Evolutionary conservation across 768 basidiomycete genomes (phyloP).

Genomic region (Macrolepiota fuliginosa): DNA sequence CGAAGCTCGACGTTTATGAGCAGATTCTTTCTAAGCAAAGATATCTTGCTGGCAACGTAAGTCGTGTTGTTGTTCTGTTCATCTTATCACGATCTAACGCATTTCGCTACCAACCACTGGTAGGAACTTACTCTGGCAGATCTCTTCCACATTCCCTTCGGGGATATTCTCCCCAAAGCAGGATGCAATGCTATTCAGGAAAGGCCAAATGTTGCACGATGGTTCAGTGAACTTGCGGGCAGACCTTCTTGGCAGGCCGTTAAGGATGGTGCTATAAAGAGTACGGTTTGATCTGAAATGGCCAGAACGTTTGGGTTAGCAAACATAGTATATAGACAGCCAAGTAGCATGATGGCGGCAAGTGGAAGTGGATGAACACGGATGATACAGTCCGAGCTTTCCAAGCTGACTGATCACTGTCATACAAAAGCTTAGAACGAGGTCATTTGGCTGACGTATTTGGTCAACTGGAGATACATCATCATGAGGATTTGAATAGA

Average conservation of each 20-base stretch:
- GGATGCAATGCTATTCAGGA: constrained; percentile 27
- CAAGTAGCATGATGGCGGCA: too few species aligned
- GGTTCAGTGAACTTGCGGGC: constrained; percentile 21
- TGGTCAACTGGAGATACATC: too few species aligned
- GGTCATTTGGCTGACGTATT: too few species aligned
- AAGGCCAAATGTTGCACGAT: constrained; percentile 38
- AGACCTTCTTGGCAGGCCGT: constrained; percentile 23
- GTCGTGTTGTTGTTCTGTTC: neutral
- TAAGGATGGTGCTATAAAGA: constrained; percentile 16
- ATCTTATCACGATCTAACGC: neutral
- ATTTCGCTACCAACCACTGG: neutral
- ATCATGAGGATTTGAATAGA: too few species aligned
- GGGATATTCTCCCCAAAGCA: constrained; percentile 19
- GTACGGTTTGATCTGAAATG: neutral
- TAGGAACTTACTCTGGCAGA: constrained; percentile 40
- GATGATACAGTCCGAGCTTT: too few species aligned
- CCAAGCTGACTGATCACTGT: too few species aligned
- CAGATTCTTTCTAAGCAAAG: constrained; percentile 42
- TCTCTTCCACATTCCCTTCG: constrained; percentile 43
- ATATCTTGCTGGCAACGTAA: constrained; percentile 44
- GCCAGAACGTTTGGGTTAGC: neutral
- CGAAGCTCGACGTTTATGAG: constrained; percentile 44
- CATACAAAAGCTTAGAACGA: too few species aligned
- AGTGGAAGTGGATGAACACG: too few species aligned
- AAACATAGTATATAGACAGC: too few species aligned